phyloP scores from a whole-genome alignment of 2,329 filamentous ascomycete genomes.

The Sordariomycetes sp. region DNA sequence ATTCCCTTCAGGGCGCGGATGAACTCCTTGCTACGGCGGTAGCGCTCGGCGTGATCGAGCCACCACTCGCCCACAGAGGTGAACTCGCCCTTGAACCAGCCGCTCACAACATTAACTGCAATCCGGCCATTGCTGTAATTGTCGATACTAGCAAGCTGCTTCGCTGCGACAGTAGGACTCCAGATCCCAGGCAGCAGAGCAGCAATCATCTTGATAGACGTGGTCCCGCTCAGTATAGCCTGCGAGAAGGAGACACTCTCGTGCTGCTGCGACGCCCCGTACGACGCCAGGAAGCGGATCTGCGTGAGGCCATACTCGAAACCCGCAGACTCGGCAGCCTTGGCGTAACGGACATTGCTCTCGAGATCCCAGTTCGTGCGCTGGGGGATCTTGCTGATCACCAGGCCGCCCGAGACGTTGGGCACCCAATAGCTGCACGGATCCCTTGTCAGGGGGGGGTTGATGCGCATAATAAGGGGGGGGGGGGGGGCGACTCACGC shows the following conservation, averaged over 20 bases:
- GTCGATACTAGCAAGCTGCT: constrained; percentile 39
- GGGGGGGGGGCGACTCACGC: neutral
- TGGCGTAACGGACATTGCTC: constrained; percentile 32
- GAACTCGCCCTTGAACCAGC: constrained; percentile 41
- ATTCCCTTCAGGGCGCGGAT: constrained; percentile 26
- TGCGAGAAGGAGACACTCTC: constrained; percentile 38
- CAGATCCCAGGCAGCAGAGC: constrained; percentile 35
- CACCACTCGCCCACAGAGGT: constrained; percentile 38
- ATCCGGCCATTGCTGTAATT: constrained; percentile 35
- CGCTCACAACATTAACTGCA: constrained; percentile 36
- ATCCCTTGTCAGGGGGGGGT: too few species aligned
- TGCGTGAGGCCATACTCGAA: constrained; percentile 38
- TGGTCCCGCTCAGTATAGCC: constrained; percentile 29
- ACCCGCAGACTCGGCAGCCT: constrained; percentile 29
- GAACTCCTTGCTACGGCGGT: constrained; percentile 34
- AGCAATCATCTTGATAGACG: constrained; percentile 34
- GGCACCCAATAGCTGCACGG: constrained; percentile 33
- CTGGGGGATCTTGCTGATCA: constrained; percentile 37
- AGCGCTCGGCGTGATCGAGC: constrained; percentile 38
- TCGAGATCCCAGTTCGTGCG: constrained; percentile 32
- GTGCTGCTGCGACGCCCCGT: constrained; percentile 32
- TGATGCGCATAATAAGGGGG: too few species aligned
- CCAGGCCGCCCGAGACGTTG: constrained; percentile 37
- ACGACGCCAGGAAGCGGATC: constrained; percentile 38
- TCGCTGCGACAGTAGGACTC: constrained; percentile 36